Percentiles rank a stretch among this genome's conserved stretches.
phyloP scores from a whole-genome alignment of 352 stramenopile genomes.

The Globisporangium uncinulatum region DNA sequence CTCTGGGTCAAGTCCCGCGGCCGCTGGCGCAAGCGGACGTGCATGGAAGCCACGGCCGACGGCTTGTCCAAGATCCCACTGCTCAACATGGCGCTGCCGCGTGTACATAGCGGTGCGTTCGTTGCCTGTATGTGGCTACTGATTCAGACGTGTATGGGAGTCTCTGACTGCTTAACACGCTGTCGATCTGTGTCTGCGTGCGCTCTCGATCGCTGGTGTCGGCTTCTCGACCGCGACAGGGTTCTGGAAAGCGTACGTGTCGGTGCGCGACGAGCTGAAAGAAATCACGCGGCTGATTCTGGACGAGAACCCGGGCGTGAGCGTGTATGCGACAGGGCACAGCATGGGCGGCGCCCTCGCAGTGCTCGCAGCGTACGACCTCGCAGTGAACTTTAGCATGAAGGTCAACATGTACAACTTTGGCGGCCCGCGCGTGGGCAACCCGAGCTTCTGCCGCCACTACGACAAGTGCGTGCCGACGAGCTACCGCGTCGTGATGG shows the following conservation, averaged over 20 bases:
- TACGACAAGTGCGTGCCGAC: conserved; percentile 73
- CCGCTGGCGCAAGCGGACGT: conserved; percentile 41
- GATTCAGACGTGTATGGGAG: neutral
- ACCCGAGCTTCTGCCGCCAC: conserved; percentile 68
- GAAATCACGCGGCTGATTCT: conserved; percentile 73
- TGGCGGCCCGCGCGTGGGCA: conserved; percentile 78
- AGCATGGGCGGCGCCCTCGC: conserved; percentile 90
- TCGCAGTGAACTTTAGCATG: conserved; percentile 82
- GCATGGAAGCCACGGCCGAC: conserved; percentile 52
- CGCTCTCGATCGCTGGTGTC: neutral
- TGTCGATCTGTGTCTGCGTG: neutral
- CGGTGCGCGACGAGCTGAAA: conserved; percentile 68
- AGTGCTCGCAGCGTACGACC: conserved; percentile 82
- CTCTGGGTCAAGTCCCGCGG: conserved; percentile 74
- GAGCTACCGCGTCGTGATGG: conserved; percentile 81
- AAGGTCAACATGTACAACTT: conserved; percentile 90
- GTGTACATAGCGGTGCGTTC: conserved; percentile 71
- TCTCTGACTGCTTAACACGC: neutral
- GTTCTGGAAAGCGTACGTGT: conserved; percentile 84
- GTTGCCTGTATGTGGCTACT: neutral
- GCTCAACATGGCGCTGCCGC: conserved; percentile 79
- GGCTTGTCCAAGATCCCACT: conserved; percentile 70
- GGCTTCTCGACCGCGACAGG: conserved; percentile 21
- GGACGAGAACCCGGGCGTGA: conserved; percentile 79
- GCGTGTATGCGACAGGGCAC: conserved; percentile 90